Conservation (phyloP, 257 asterid genomes). For the Lithospermum erythrorhizon region DNA sequence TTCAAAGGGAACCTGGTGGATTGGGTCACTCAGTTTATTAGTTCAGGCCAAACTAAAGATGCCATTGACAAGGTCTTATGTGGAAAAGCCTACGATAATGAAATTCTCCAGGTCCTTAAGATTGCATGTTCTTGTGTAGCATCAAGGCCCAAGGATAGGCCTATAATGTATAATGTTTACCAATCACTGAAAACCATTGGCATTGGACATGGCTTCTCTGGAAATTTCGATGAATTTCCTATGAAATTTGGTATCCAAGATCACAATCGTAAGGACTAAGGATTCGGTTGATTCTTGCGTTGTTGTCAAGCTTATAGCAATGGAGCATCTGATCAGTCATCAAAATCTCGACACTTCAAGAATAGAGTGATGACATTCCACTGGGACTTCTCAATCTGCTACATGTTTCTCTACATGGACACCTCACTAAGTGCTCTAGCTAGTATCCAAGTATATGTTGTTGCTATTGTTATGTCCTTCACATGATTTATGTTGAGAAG, state of each 20-base stretch:
- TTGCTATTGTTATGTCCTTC: not conserved
- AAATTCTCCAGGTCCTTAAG: constrained; percentile 32
- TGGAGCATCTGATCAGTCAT: not conserved
- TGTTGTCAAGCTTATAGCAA: not conserved
- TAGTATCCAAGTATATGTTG: not conserved
- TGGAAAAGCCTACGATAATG: constrained; percentile 45
- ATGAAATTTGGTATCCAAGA: constrained; percentile 22
- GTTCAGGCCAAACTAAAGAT: constrained; percentile 32
- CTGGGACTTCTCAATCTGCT: not conserved
- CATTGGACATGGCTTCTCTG: constrained; percentile 42
- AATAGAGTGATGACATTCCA: not conserved
- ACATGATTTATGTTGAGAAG: not conserved
- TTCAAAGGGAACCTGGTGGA: constrained; percentile 55
- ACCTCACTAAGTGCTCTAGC: not conserved
- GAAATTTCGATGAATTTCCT: constrained; percentile 51
- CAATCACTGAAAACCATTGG: constrained; percentile 41
- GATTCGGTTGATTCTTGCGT: not conserved
- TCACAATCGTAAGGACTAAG: constrained; percentile 12
- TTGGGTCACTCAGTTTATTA: constrained; percentile 40
- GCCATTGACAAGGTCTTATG: constrained; percentile 28
- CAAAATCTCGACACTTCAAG: not conserved
- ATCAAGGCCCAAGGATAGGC: constrained; percentile 49
- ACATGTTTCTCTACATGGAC: not conserved
- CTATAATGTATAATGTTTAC: constrained; percentile 52
- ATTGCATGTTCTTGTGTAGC: constrained; percentile 47